Evolutionary conservation across 1,284 basidiomycete genomes (phyloP).

Genomic region (Ustilago hordei): DNA sequence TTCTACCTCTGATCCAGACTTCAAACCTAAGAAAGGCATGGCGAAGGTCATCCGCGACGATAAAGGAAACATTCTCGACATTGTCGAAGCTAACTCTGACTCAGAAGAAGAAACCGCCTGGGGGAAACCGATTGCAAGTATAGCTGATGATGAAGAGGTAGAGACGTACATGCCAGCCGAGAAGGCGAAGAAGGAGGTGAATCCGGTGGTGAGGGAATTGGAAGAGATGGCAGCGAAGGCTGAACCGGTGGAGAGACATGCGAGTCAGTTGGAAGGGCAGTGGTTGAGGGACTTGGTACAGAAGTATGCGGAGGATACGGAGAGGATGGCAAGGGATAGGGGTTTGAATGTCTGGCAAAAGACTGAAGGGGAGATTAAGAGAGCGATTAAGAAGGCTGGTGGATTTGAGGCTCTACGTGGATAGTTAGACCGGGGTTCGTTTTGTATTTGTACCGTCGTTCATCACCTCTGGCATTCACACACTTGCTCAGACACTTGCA

Average conservation of each 20-base stretch:
- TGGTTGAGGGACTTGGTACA: conserved; percentile 79
- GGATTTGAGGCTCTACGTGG: conserved; percentile 34
- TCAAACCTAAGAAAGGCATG: conserved; percentile 74
- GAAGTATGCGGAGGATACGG: conserved; percentile 80
- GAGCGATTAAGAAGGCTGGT: conserved; percentile 64
- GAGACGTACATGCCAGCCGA: conserved; percentile 28
- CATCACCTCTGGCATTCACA: background rate
- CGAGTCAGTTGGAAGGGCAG: conserved; percentile 78
- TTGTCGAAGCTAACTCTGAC: conserved; percentile 79
- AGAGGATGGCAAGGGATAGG: conserved; percentile 82
- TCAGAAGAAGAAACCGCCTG: conserved; percentile 69
- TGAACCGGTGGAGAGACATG: conserved; percentile 74
- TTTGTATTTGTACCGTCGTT: conserved; percentile 3
- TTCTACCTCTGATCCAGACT: background rate
- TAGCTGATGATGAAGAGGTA: conserved; percentile 29
- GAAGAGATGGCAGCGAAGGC: conserved; percentile 29
- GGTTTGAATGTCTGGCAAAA: conserved; percentile 86
- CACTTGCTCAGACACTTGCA: background rate
- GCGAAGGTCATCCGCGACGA: conserved; percentile 88
- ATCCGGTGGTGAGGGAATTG: conserved; percentile 13
- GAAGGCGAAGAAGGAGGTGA: background rate
- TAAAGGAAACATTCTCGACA: conserved; percentile 80
- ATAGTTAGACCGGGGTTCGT: background rate
- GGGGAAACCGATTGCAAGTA: conserved; percentile 60
- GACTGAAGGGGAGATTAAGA: conserved; percentile 82